These are phyloP conservation scores for Noccaea bulbosa DNA, from an alignment of 345 rosid species.

Conservation along the genomic window DNA sequence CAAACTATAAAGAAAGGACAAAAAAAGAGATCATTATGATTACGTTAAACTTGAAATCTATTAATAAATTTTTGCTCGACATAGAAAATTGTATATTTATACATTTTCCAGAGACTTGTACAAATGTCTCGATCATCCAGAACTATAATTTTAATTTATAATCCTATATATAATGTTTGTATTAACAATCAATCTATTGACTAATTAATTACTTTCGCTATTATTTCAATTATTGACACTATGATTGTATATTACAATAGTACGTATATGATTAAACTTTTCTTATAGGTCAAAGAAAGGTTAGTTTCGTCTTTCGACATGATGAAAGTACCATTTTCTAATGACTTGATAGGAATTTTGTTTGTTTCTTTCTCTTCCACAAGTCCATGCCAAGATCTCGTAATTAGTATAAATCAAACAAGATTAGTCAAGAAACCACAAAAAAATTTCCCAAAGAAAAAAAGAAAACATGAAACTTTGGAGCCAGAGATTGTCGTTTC, in stretches of 20 bases:
- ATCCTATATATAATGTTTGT: too few relatives aligned
- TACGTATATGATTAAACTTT: neutral
- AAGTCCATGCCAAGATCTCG: slow-evolving; percentile 25
- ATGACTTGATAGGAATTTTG: slow-evolving; percentile 6
- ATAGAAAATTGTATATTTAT: too few relatives aligned
- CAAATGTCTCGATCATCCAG: too few relatives aligned
- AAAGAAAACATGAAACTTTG: slow-evolving; percentile 26
- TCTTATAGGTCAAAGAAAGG: slow-evolving; percentile 35
- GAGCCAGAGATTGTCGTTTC: slow-evolving; percentile 25
- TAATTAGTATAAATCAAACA: slow-evolving; percentile 30
- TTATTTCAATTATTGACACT: neutral
- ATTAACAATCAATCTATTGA: too few relatives aligned
- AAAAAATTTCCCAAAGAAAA: too few relatives aligned
- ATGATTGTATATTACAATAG: neutral
- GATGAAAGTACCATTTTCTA: slow-evolving; percentile 4
- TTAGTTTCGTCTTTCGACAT: slow-evolving; percentile 19
- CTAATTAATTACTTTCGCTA: neutral
- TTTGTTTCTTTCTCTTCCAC: slow-evolving; percentile 30
- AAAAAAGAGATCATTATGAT: neutral
- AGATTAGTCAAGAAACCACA: slow-evolving; percentile 25
- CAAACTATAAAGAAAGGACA: neutral
- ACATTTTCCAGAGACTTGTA: too few relatives aligned
- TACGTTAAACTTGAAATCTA: neutral
- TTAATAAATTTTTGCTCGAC: neutral
- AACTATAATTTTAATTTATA: too few relatives aligned